A percentile compares a stretch with the other conserved stretches of the same genome.
Conservation (phyloP, 2,329 filamentous ascomycete species). For the Aspergillus pseudotamarii region DNA sequence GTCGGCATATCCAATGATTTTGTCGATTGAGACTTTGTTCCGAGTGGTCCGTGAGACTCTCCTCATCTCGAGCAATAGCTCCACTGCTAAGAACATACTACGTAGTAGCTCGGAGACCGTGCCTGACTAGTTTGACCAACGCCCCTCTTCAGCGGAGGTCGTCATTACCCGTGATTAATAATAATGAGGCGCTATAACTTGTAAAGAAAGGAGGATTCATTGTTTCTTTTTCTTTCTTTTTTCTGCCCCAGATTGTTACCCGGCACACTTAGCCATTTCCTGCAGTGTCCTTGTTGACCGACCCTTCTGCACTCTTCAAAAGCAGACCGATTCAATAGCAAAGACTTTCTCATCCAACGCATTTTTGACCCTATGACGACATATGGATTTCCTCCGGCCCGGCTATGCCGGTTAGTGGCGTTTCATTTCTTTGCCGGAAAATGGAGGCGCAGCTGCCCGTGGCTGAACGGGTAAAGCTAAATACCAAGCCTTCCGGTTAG, state of each 20-base stretch:
- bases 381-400: background rate
- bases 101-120: constrained; percentile 19
- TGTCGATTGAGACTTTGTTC: constrained; percentile 1
- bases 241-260: background rate
- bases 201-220: constrained; percentile 1
- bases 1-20: background rate
- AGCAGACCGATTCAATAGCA: background rate
- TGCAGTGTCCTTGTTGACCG: background rate
- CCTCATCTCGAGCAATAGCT: constrained; percentile 13
- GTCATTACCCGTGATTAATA: constrained; percentile 13
- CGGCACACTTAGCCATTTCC: background rate
- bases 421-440: background rate
- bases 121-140: constrained; percentile 15
- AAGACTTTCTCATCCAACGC: background rate
- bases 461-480: background rate
- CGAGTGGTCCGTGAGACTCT: constrained; percentile 5
- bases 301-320: background rate
- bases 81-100: constrained; percentile 17
- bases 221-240: background rate
- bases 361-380: background rate
- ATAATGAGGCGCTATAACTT: background rate
- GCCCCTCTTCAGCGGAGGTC: constrained; percentile 11
- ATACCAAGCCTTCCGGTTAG: background rate
- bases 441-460: background rate
- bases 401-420: background rate